A percentile compares a stretch with the other conserved stretches of the same genome.
Conservation (phyloP, 2,329 filamentous ascomycete species). For the Fusarium abutilonis region DNA sequence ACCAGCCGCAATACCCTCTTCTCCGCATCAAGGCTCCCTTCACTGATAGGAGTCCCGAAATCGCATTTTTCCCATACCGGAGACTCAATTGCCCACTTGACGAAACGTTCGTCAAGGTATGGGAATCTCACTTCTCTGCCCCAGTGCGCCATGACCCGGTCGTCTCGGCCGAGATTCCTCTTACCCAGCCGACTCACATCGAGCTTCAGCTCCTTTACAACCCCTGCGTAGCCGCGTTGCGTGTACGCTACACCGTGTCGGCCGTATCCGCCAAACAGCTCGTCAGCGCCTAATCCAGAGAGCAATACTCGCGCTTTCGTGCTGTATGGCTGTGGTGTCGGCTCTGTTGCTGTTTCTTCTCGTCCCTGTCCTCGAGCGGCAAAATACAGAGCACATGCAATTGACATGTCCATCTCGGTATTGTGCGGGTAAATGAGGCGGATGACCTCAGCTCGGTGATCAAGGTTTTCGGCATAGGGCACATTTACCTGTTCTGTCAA, state of each 20-base stretch:
- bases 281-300: slow-evolving; percentile 93
- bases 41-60: slow-evolving; percentile 66
- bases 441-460: slow-evolving; percentile 75
- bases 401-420: slow-evolving; percentile 98
- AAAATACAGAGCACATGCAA: slow-evolving; percentile 93
- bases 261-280: slow-evolving; percentile 93
- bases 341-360: slow-evolving; percentile 48
- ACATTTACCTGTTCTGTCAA: slow-evolving; percentile 71
- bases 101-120: slow-evolving; percentile 85
- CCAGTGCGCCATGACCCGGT: slow-evolving; percentile 90
- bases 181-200: slow-evolving; percentile 88
- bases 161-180: slow-evolving; percentile 94
- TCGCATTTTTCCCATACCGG: slow-evolving; percentile 90
- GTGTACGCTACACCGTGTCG: slow-evolving; percentile 82
- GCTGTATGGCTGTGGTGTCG: slow-evolving; percentile 59
- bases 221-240: slow-evolving; percentile 72
- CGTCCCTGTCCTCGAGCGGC: slow-evolving; percentile 77
- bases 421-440: slow-evolving; percentile 90
- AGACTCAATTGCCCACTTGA: slow-evolving; percentile 78
- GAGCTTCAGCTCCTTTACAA: slow-evolving; percentile 83
- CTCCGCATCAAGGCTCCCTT: slow-evolving; percentile 70
- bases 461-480: slow-evolving; percentile 77
- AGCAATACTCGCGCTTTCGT: slow-evolving; percentile 84
- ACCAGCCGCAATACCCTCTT: slow-evolving; percentile 84
- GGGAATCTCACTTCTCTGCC: slow-evolving; percentile 89